Evolutionary conservation across 768 basidiomycete genomes (phyloP).

Genomic region (Boletus pseudo-olivaceus): DNA sequence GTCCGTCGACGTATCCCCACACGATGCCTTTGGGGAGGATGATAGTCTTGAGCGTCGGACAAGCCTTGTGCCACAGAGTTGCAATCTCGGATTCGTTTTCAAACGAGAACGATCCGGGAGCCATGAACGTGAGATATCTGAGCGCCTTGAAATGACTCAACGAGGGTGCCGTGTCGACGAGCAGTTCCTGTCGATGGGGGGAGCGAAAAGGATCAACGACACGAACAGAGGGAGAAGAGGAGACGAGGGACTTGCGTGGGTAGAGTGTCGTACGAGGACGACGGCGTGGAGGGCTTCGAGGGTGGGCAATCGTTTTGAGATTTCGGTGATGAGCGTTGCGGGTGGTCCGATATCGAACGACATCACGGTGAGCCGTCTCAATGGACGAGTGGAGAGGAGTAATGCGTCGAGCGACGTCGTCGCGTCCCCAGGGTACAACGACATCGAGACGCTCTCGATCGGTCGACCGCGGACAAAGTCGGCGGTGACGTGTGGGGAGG

Average conservation of each 20-base stretch:
- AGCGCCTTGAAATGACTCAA: constrained; percentile 44
- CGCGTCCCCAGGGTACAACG: constrained; percentile 44
- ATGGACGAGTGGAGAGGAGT: constrained; percentile 33
- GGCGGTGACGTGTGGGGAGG: constrained; percentile 43
- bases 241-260: constrained; percentile 37
- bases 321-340: constrained; percentile 42
- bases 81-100: constrained; percentile 51
- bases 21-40: constrained; percentile 61
- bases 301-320: constrained; percentile 44
- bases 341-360: constrained; percentile 51
- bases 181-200: constrained; percentile 32
- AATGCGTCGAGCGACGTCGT: constrained; percentile 44
- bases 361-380: constrained; percentile 55
- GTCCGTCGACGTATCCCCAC: constrained; percentile 44
- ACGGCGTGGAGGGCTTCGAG: constrained; percentile 64
- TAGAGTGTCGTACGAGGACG: constrained; percentile 47
- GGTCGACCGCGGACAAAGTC: constrained; percentile 47
- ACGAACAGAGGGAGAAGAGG: not conserved
- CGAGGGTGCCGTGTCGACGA: constrained; percentile 39
- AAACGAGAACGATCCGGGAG: constrained; percentile 29
- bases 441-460: constrained; percentile 48
- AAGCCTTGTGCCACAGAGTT: constrained; percentile 51
- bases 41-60: constrained; percentile 60
- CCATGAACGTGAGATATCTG: constrained; percentile 59
- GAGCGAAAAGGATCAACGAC: not conserved